Evolutionary conservation across 1,284 basidiomycete species (phyloP), one percentile per base, ranked within the genome.

Genomic region (Schizophyllum commune): DNA sequence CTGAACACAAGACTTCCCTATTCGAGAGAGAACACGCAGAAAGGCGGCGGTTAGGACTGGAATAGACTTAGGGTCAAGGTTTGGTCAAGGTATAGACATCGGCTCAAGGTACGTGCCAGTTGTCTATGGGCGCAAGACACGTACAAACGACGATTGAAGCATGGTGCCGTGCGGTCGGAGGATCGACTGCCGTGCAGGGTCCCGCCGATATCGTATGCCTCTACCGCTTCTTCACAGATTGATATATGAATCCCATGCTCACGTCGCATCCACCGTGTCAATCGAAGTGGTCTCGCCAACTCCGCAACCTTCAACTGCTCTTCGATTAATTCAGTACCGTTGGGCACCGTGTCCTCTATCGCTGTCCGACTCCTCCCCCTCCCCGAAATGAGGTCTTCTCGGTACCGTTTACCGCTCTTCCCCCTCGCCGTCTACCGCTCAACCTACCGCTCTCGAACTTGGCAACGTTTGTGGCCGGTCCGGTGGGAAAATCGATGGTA

Each of bases 11-110:
- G 60, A 71, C 84, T 11, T 72, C 72, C 27, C 77, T 72, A 52
- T 68, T 89, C 54, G 87, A 90, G 68, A 80, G 79, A 61, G 82
- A 85, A 55, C 79, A 76, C 61, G 76, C 77, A 21, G 86, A 88
- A 67, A 75, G 80, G 58, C 74, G 74, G 61, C 79, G 81, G 39
- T 71, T 89, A 52, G 88, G 89, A 6, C 77, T 79, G 5, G 75
- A 75, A 62, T 70, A 64, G 61, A 33, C 51, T 52, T 17, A 7
- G 5, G 15, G 53, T 55, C 11, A 27, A 39, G 2, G 19, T 58
- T 2, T 52, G 15, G 53, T 55, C 11, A 27, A 39, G 2, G 19
- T 58, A 19, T 52, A n/a, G 17, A 47, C 57, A 55, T 58, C 34
- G 39, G 17, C 39, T 11, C 17, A 47, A 47, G 13, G 17, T 13